These are phyloP conservation scores for Aspergillus niger DNA, from an alignment of 2,329 filamentous ascomycete genomes.

Conservation along the genomic window DNA sequence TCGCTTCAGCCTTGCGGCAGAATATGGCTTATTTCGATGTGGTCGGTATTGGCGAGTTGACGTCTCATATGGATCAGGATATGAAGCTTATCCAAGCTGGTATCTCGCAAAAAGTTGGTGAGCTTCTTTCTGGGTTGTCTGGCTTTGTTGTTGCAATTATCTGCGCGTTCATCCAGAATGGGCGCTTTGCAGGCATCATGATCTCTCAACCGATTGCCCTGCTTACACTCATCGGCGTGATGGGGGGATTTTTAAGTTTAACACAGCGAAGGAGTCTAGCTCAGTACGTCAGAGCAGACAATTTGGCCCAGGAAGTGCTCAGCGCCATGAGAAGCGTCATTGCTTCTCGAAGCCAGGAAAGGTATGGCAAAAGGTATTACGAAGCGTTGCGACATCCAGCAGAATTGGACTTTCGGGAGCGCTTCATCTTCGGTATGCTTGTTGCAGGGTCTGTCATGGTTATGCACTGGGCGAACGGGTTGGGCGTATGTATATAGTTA, in stretches of 20 bases:
- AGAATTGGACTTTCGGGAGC: slow-evolving; percentile 5
- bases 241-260: background rate
- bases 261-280: background rate
- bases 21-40: slow-evolving; percentile 87
- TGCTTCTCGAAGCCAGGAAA: slow-evolving; percentile 10
- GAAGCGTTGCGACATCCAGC: background rate
- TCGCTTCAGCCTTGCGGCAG: slow-evolving; percentile 73
- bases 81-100: slow-evolving; percentile 84
- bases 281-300: background rate
- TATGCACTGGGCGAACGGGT: slow-evolving; percentile 12
- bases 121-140: slow-evolving; percentile 1
- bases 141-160: slow-evolving; percentile 10
- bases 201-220: slow-evolving; percentile 67
- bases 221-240: slow-evolving; percentile 51
- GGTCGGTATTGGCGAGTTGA: slow-evolving; percentile 79
- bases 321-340: slow-evolving; percentile 8
- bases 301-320: slow-evolving; percentile 10
- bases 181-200: slow-evolving; percentile 12
- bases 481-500: slow-evolving; percentile 10
- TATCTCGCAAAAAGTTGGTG: slow-evolving; percentile 15
- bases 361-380: slow-evolving; percentile 6
- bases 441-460: slow-evolving; percentile 8
- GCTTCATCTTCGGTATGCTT: slow-evolving; percentile 6
- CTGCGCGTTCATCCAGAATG: background rate
- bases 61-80: slow-evolving; percentile 80